A percentile compares a stretch with the other conserved stretches of the same genome.
Conservation (phyloP, 225 moss, liverwort and hornwort species). For the Polytrichum formosum region DNA sequence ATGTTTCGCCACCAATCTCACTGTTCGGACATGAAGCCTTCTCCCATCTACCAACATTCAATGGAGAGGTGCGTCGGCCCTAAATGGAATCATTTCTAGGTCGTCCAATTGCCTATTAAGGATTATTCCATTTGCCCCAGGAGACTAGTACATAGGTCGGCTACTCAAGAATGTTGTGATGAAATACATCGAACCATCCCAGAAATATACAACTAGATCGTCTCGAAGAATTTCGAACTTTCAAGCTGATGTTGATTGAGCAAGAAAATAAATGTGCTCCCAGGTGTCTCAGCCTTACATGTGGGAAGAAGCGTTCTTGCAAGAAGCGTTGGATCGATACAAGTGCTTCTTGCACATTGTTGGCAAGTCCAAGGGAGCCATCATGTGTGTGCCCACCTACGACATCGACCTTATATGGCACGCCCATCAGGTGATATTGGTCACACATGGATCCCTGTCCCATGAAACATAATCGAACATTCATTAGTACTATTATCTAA, state of each 20-base stretch:
- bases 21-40: no score
- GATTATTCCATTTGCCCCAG: no score
- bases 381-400: slow-evolving; percentile 90
- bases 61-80: no score
- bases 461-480: background rate
- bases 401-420: slow-evolving; percentile 95
- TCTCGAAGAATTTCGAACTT: background rate
- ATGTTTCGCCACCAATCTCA: background rate
- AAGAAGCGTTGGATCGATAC: slow-evolving; percentile 72
- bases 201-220: background rate
- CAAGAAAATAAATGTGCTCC: background rate
- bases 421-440: slow-evolving; percentile 63
- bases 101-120: no score
- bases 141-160: background rate
- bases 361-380: slow-evolving; percentile 50
- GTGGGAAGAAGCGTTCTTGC: slow-evolving; percentile 75
- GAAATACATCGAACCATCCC: background rate
- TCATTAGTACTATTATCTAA: no score
- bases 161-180: background rate
- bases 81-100: no score
- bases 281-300: slow-evolving; percentile 86
- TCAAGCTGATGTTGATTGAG: no score
- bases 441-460: background rate
- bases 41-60: no score
- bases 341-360: slow-evolving; percentile 82